These are phyloP conservation scores for Populus hybrid DNA, from an alignment of 441 rosid genomes.

Conservation along the genomic window DNA sequence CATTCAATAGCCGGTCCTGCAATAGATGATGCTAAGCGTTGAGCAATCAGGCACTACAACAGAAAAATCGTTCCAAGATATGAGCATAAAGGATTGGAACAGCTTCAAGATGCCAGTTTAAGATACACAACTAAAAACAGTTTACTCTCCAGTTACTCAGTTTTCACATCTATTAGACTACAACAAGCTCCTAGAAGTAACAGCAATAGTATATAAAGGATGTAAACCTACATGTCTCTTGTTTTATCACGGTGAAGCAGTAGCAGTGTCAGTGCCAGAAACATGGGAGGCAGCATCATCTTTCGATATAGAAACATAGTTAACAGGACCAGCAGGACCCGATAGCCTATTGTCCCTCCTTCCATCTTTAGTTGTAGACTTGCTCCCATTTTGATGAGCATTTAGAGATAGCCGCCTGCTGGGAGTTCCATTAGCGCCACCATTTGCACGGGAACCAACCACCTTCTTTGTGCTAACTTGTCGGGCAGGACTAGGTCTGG, in stretches of 20 bases:
- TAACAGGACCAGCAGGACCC: slow-evolving; percentile 43
- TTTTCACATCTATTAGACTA: slow-evolving; percentile 28
- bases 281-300: slow-evolving; percentile 76
- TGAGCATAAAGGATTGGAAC: slow-evolving; percentile 9
- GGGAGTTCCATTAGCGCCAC: slow-evolving; percentile 79
- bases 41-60: neutral
- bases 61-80: neutral
- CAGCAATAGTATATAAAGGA: slow-evolving; percentile 20
- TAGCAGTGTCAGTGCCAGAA: slow-evolving; percentile 57
- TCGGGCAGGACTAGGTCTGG: slow-evolving; percentile 92
- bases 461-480: slow-evolving; percentile 61
- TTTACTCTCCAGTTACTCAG: slow-evolving; percentile 30
- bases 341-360: slow-evolving; percentile 52
- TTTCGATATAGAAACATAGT: slow-evolving; percentile 71
- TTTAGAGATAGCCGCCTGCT: slow-evolving; percentile 74
- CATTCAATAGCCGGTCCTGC: no score
- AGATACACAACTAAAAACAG: slow-evolving; percentile 32
- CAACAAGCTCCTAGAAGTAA: slow-evolving; percentile 31
- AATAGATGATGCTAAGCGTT: neutral
- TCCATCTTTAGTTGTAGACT: slow-evolving; percentile 64
- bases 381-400: slow-evolving; percentile 70
- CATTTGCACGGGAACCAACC: slow-evolving; percentile 59
- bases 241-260: slow-evolving; percentile 59
- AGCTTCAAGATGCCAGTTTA: neutral
- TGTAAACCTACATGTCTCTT: slow-evolving; percentile 26